phyloP scores from a whole-genome alignment of 2,329 filamentous ascomycete genomes.

The Botrytis sinoallii region DNA sequence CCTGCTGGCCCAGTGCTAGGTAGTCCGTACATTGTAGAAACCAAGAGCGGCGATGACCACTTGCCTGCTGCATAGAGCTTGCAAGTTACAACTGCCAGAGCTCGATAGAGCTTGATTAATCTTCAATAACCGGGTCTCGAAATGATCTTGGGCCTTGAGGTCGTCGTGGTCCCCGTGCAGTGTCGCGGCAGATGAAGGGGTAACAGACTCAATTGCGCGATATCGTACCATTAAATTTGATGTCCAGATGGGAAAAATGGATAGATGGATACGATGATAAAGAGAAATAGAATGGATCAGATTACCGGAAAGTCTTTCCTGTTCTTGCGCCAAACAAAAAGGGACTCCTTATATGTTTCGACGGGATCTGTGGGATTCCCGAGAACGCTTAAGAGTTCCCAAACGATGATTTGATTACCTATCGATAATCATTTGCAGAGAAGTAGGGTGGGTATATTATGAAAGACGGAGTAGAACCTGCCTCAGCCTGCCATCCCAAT shows the following conservation, averaged over 20 bases:
- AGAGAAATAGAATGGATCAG: neutral
- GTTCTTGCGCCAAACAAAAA: neutral
- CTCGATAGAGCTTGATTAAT: neutral
- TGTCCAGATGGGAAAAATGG: neutral
- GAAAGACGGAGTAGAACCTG: neutral
- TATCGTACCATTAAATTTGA: neutral
- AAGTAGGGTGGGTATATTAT: neutral
- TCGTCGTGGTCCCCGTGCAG: neutral
- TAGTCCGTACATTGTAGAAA: neutral
- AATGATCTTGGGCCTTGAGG: neutral
- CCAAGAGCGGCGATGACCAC: neutral
- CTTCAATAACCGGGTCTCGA: constrained; percentile 8
- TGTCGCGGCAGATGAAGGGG: constrained; percentile 2
- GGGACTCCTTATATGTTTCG: neutral
- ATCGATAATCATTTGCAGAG: neutral
- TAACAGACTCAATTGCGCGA: constrained; percentile 12
- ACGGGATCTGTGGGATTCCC: neutral
- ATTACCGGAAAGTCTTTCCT: neutral
- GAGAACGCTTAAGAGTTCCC: neutral
- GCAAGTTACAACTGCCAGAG: neutral
- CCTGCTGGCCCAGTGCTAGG: neutral
- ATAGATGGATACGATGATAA: neutral
- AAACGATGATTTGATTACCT: neutral
- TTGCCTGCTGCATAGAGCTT: constrained; percentile 1
- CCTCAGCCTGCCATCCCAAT: neutral